Evolutionary conservation across 345 rosid species (phyloP), one percentile per base, ranked within the genome.

Genomic region (Eucalyptus sp.): DNA sequence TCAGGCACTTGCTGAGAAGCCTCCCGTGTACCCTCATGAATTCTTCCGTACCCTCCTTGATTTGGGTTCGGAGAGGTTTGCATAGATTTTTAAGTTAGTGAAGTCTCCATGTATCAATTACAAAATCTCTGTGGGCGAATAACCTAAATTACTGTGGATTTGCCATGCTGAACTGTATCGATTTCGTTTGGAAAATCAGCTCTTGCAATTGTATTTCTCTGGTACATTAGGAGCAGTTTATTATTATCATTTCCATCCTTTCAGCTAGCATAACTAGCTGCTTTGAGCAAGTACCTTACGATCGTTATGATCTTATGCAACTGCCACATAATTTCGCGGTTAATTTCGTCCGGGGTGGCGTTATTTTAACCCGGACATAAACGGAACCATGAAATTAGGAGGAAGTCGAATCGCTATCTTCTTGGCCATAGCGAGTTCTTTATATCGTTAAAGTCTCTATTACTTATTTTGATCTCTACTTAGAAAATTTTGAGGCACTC

Each of bases 41-140:
- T 97, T 96, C 93, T 96, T 97, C 90, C 96, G 98, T 18, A 95
- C 90, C n/a, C 93, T 97, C 80, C 97, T 96, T 84, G 95, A 96
- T 91, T 92, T 96, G 93, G 96, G 95, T 51, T 91, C 96, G 18
- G 94, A 92, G 41, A 93, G 96, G 91, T 88, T 86, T 83, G 7
- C 86, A 68, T 76, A 76, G 13, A 76, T 10, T 37, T 41, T 76
- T 11, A 37, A 20, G 83, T 20, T 37, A 3, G 84, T 29, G 2
- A 41, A 41, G 48, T 76, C 44, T 41, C 48, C 84, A 2, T 41
- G 29, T 76, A 41, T 76, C 84, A 3, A 76, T 41, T 76, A 10
- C 84, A 41, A 41, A 41, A 76, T 76, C 84, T 76, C 3, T 20
- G 29, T 10, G 48, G 16, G 9, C 15, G 48, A 76, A 41, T 37